Base-by-base conservation (phyloP, 164 flowering plant species). In the Berberis thunbergii region DNA sequence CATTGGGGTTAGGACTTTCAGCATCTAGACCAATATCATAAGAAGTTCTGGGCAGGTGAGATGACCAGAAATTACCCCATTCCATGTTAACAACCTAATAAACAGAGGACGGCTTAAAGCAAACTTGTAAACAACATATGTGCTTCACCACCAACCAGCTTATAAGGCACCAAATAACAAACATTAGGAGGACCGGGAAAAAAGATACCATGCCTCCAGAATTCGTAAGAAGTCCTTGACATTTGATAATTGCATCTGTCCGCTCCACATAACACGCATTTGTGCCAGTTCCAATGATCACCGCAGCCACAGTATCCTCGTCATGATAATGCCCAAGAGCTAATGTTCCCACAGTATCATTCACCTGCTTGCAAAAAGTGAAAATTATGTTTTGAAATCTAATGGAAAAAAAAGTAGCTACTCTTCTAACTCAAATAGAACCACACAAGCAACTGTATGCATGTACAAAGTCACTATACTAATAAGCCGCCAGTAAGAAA, bases 41-140 rank as follows among this genome's bases (percentile, higher is more conserved):
- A 0, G 81, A 69, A 59, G 96, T 89, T 80, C 96, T 80, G 7
- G 98, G 98, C 75, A 89, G 80, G 78, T 89, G 98, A 58, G 94
- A 82, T 43, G 98, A 84, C 96, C 94, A 89, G 69, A 87, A 91
- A 67, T 86, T 87, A 57, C 95, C 98, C 98, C 98, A 91, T 73
- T 91, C 98, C 88, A 84, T 89, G 77, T 91, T 91, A 58, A 91
- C 80, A 69, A 86, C 95, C 98, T 91, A 67, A 66, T 59, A 41
- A 71, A 61, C 43, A 59, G 7, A 50, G 64, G 13, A 60, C 4
- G 61, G 50, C 4, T 40, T 59, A 46, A 43, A 44, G 48, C 55
- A 39, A 13, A 64, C 26, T 64, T 54, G 38, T 4, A 54, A 54
- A 54, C 12, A 52, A 46, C 8, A 46, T 7, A 7, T 54, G 57